phyloP scores from a whole-genome alignment of 192 early-diverging fungal species.

The Podila clonocystis region DNA sequence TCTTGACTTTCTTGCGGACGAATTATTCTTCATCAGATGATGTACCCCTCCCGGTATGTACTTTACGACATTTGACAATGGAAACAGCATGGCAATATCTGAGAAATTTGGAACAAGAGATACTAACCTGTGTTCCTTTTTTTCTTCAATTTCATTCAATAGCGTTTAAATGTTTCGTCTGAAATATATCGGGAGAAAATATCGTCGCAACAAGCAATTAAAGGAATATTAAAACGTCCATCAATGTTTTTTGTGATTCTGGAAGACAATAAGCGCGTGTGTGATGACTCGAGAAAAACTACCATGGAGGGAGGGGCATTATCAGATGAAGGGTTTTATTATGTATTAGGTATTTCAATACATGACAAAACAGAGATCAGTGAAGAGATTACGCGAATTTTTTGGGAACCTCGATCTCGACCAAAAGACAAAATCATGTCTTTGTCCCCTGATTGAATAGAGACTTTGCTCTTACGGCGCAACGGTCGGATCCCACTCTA shows the following conservation, averaged over 20 bases:
- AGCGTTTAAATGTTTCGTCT: constrained; percentile 48
- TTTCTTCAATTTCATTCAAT: constrained; percentile 9
- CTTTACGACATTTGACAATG: constrained; percentile 33
- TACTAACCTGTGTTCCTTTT: constrained; percentile 8
- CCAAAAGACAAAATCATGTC: too few species aligned
- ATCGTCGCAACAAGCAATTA: constrained; percentile 3
- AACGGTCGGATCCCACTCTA: constrained; percentile 3
- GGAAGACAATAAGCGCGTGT: too few species aligned
- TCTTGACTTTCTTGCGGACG: background rate
- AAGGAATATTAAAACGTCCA: background rate
- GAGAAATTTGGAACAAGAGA: background rate
- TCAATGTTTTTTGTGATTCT: too few species aligned
- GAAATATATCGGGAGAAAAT: constrained; percentile 13
- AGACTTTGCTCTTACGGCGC: background rate
- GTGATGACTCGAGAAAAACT: too few species aligned
- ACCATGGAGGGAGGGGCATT: too few species aligned
- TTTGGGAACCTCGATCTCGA: too few species aligned
- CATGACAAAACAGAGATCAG: too few species aligned
- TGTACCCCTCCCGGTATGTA: constrained; percentile 91
- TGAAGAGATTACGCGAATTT: too few species aligned
- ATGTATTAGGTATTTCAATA: too few species aligned
- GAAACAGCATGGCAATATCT: too few species aligned
- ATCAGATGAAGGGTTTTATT: too few species aligned
- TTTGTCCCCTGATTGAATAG: background rate
- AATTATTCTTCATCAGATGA: constrained; percentile 69